These are phyloP conservation scores for Tricholoma furcatifolium DNA, from an alignment of 768 basidiomycete genomes.

Conservation along the genomic window DNA sequence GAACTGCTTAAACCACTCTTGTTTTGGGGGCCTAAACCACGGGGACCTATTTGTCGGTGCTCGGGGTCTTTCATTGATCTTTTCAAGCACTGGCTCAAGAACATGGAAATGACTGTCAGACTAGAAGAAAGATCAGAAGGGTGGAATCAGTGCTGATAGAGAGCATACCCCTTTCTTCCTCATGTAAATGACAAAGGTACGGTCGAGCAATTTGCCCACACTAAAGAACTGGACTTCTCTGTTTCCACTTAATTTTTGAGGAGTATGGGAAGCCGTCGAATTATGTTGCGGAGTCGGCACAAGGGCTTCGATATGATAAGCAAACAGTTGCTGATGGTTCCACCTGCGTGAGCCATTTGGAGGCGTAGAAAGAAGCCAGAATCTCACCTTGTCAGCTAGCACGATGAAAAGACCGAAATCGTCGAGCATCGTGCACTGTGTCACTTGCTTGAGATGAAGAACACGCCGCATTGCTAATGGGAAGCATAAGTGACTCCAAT, in stretches of 20 bases:
- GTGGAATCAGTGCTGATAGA: constrained; percentile 31
- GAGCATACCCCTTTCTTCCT: constrained; percentile 79
- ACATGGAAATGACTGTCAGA: constrained; percentile 91
- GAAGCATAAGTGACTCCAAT: constrained; percentile 30
- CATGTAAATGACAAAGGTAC: constrained; percentile 94
- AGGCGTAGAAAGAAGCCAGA: constrained; percentile 25
- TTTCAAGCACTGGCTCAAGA: constrained; percentile 87
- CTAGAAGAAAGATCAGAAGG: constrained; percentile 23
- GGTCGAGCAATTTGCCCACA: constrained; percentile 81
- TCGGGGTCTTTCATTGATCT: constrained; percentile 73
- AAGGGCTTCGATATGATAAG: constrained; percentile 94
- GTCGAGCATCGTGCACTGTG: constrained; percentile 92
- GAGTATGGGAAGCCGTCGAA: constrained; percentile 70
- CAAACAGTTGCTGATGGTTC: constrained; percentile 71
- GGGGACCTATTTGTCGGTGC: constrained; percentile 62
- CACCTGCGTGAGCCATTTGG: not conserved
- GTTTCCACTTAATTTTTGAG: constrained; percentile 85
- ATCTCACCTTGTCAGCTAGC: constrained; percentile 78
- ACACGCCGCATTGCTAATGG: constrained; percentile 82
- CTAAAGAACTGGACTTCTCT: constrained; percentile 96
- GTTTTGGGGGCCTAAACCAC: constrained; percentile 61
- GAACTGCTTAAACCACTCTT: constrained; percentile 92
- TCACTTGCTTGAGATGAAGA: constrained; percentile 87
- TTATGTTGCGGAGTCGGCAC: constrained; percentile 82
- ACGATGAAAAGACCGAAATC: constrained; percentile 98